These are phyloP conservation scores for Umbelopsis sp. DNA, from an alignment of 192 early-diverging fungal species.

Conservation along the genomic window DNA sequence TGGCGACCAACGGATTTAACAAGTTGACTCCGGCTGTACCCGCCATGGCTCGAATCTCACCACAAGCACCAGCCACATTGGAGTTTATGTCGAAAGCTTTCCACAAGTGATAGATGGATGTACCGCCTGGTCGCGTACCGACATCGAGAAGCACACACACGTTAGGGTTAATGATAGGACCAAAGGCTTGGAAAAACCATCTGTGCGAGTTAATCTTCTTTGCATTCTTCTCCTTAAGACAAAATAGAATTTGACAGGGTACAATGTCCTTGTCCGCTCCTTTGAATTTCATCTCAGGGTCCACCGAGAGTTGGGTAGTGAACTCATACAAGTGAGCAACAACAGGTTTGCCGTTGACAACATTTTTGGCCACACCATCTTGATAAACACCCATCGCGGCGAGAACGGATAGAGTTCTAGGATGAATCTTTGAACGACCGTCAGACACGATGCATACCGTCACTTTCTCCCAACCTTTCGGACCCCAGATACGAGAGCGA, in stretches of 20 bases:
- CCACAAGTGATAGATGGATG: slow-evolving; percentile 77
- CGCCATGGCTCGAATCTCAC: slow-evolving; percentile 76
- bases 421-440: slow-evolving; percentile 70
- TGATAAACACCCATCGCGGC: slow-evolving; percentile 80
- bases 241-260: slow-evolving; percentile 78
- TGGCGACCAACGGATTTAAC: slow-evolving; percentile 73
- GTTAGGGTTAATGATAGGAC: slow-evolving; percentile 60
- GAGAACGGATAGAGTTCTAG: slow-evolving; percentile 63
- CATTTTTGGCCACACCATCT: slow-evolving; percentile 67
- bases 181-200: slow-evolving; percentile 68
- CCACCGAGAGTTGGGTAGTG: slow-evolving; percentile 61
- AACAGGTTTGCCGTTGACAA: slow-evolving; percentile 60
- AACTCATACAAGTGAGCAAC: slow-evolving; percentile 68
- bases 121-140: slow-evolving; percentile 74
- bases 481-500: slow-evolving; percentile 68
- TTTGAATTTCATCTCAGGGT: slow-evolving; percentile 54
- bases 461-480: slow-evolving; percentile 78
- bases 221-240: slow-evolving; percentile 75
- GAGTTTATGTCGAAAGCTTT: slow-evolving; percentile 75
- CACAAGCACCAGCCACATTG: slow-evolving; percentile 80
- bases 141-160: slow-evolving; percentile 74
- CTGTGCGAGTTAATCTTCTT: slow-evolving; percentile 67
- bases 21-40: slow-evolving; percentile 61
- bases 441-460: slow-evolving; percentile 81
- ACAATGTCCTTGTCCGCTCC: slow-evolving; percentile 52